Percentiles rank a stretch among this genome's conserved stretches.
Evolutionary conservation across 169 alveolate genomes (phyloP).

Genomic region (Babesia sp.): DNA sequence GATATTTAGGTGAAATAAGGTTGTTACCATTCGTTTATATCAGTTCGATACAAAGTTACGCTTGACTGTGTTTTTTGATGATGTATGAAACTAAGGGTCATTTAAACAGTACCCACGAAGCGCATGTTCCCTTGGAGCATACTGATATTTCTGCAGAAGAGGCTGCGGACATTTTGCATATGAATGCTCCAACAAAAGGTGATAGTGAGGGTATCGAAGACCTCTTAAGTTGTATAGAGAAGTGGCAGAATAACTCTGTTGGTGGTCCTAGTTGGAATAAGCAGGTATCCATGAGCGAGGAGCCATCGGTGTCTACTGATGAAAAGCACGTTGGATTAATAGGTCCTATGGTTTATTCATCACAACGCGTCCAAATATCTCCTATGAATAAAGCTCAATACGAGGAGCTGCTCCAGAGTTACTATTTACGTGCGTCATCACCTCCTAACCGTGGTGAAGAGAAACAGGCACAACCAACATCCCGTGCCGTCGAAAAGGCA

Average conservation of each 20-base stretch:
- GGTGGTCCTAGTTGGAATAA: neutral
- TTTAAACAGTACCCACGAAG: neutral
- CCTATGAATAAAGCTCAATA: too few relatives aligned
- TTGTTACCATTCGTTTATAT: neutral
- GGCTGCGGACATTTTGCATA: neutral
- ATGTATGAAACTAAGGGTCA: neutral
- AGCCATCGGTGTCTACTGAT: neutral
- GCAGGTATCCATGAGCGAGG: neutral
- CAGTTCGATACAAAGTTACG: neutral
- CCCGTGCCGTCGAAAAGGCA: too few relatives aligned
- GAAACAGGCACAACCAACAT: too few relatives aligned
- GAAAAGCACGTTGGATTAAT: too few relatives aligned
- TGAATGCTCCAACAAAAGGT: neutral
- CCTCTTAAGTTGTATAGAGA: constrained; percentile 19
- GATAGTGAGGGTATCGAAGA: neutral
- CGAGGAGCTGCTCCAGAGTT: too few relatives aligned
- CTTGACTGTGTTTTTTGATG: neutral
- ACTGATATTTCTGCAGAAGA: neutral
- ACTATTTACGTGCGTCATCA: too few relatives aligned
- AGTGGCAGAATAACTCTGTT: constrained; percentile 2
- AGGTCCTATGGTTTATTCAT: too few relatives aligned
- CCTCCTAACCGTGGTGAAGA: too few relatives aligned
- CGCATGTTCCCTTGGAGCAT: neutral
- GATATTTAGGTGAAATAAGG: neutral
- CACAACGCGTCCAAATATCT: too few relatives aligned